Evolutionary conservation across 2,329 filamentous ascomycete genomes (phyloP).

Genomic region (Tolypocladium sp.): DNA sequence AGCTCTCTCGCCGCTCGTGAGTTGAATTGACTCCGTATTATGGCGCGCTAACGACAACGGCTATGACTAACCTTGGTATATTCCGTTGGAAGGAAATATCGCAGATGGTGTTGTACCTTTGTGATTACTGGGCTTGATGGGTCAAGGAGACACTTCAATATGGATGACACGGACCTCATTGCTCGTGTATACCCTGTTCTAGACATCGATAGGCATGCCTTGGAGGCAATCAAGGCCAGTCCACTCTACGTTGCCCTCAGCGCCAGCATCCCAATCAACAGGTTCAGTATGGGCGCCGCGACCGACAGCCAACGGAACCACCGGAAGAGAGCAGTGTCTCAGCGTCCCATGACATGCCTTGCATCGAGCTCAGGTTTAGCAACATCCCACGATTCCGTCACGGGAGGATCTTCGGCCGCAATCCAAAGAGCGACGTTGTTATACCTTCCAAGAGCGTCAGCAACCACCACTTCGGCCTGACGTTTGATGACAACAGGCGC

Average conservation of each 20-base stretch:
- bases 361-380: conserved; percentile 4
- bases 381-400: conserved; percentile 2
- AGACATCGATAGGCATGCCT: not conserved
- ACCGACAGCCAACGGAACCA: conserved; percentile 3
- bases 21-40: too few species aligned
- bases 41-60: too few species aligned
- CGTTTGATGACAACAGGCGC: conserved; percentile 6
- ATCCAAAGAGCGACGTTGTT: conserved; percentile 5
- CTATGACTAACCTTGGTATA: too few species aligned
- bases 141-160: not conserved
- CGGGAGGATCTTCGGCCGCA: conserved; percentile 5
- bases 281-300: not conserved
- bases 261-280: not conserved
- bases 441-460: not conserved
- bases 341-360: not conserved
- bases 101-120: too few species aligned
- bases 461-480: conserved; percentile 7
- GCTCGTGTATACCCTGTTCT: not conserved
- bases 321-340: not conserved
- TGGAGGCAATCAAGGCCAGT: not conserved
- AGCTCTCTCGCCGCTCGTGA: too few species aligned
- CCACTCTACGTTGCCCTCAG: not conserved
- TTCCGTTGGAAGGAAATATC: too few species aligned
- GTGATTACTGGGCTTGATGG: too few species aligned
- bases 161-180: conserved; percentile 3